phyloP scores from a whole-genome alignment of 345 rosid genomes.

The Cochlearia excelsa region DNA sequence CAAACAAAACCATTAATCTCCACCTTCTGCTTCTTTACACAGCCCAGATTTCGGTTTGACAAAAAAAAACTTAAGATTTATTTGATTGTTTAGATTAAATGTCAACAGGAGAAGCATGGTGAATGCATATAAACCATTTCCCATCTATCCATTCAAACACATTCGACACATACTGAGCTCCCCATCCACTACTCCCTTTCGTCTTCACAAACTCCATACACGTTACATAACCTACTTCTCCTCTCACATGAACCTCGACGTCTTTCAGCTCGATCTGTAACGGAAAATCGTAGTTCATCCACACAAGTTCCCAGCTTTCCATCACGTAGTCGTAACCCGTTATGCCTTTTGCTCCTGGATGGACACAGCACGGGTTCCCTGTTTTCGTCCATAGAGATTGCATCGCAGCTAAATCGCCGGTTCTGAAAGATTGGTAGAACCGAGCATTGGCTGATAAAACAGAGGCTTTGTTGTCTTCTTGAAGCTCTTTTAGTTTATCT shows the following conservation, averaged over 20 bases:
- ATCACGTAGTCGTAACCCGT: conserved; percentile 70
- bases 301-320: conserved; percentile 93
- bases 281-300: conserved; percentile 90
- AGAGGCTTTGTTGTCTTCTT: conserved; percentile 64
- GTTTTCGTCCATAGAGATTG: conserved; percentile 66
- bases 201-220: conserved; percentile 84
- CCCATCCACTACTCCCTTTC: conserved; percentile 89
- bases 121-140: conserved; percentile 73
- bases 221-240: conserved; percentile 71
- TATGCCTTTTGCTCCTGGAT: conserved; percentile 83
- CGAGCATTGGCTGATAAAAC: conserved; percentile 68
- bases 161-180: conserved; percentile 85
- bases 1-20: no score
- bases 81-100: conserved; percentile 38
- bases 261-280: conserved; percentile 70
- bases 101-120: conserved; percentile 89
- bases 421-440: conserved; percentile 71
- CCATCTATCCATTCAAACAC: conserved; percentile 81
- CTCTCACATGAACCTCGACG: conserved; percentile 64
- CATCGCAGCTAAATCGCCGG: conserved; percentile 71
- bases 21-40: no score
- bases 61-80: neutral
- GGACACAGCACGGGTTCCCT: conserved; percentile 69
- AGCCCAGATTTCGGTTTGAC: no score
- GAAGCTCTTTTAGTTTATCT: conserved; percentile 58